phyloP scores from a whole-genome alignment of 2,329 filamentous ascomycete genomes.

The Aureobasidium namibiae region DNA sequence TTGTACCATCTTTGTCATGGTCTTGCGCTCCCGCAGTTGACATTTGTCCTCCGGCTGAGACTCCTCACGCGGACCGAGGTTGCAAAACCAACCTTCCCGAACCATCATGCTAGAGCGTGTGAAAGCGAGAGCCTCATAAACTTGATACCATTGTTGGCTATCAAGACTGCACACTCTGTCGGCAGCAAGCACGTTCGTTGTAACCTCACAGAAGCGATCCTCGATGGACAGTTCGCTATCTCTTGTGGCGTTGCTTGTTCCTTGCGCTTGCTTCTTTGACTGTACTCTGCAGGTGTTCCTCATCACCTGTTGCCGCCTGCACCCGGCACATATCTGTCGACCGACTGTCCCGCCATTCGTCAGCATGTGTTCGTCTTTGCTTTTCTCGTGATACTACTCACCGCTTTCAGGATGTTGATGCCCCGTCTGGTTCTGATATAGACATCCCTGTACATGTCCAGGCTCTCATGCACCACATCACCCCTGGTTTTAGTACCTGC shows the following conservation, averaged over 20 bases:
- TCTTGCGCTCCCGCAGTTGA: not conserved
- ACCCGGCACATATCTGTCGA: constrained; percentile 8
- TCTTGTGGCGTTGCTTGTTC: not conserved
- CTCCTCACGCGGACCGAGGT: not conserved
- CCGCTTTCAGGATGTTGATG: constrained; percentile 53
- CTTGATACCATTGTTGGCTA: not conserved
- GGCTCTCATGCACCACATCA: constrained; percentile 70
- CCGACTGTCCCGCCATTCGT: not conserved
- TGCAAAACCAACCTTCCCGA: not conserved
- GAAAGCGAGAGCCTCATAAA: not conserved
- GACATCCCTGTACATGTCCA: constrained; percentile 78
- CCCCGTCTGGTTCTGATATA: constrained; percentile 75
- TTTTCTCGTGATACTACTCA: constrained; percentile 24
- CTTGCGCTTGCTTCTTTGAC: not conserved
- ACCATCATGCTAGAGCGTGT: not conserved
- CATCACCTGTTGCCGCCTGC: constrained; percentile 1
- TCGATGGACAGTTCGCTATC: not conserved
- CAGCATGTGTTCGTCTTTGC: not conserved
- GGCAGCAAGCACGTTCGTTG: not conserved
- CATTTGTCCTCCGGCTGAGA: not conserved
- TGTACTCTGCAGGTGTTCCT: not conserved
- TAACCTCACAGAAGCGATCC: not conserved
- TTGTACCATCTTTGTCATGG: not conserved
- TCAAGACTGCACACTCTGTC: not conserved
- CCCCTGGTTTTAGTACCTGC: constrained; percentile 69